phyloP scores from a whole-genome alignment of 352 stramenopile species.

The Phytophthora ramorum region DNA sequence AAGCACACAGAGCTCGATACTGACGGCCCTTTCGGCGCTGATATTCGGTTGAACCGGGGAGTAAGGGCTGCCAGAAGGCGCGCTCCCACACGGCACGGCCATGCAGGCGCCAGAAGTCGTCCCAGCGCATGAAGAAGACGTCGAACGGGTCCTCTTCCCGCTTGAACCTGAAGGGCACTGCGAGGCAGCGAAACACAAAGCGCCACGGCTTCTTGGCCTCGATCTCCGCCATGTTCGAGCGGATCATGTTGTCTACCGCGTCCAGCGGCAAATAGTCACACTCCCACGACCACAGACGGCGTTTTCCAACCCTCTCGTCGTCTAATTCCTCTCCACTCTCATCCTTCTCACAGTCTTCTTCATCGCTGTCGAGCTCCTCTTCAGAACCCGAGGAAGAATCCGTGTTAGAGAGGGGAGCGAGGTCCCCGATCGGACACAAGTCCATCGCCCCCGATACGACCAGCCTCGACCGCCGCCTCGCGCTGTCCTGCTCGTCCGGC shows the following conservation, averaged over 20 bases:
- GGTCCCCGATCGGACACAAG: conserved; percentile 10
- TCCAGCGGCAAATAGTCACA: conserved; percentile 15
- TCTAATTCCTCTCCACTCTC: conserved; percentile 11
- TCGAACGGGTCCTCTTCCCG: conserved; percentile 40
- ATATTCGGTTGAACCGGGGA: conserved; percentile 28
- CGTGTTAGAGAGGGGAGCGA: not conserved
- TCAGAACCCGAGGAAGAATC: conserved; percentile 18
- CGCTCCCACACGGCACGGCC: conserved; percentile 60
- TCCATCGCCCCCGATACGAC: too few species aligned
- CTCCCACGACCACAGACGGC: conserved; percentile 9
- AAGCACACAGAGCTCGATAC: conserved; percentile 33
- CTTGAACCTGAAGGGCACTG: conserved; percentile 42
- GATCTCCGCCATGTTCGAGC: conserved; percentile 29
- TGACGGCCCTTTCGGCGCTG: conserved; percentile 45
- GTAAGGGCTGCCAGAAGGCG: conserved; percentile 50
- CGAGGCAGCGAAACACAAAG: conserved; percentile 54
- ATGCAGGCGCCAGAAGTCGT: conserved; percentile 51
- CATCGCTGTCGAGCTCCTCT: conserved; percentile 1
- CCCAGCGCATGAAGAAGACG: conserved; percentile 58
- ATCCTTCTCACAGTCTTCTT: conserved; percentile 8
- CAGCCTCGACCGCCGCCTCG: not conserved
- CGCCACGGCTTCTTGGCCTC: conserved; percentile 49
- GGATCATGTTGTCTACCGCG: conserved; percentile 33
- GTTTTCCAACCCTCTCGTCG: not conserved
- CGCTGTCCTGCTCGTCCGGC: not conserved